Conservation (phyloP, 2,329 filamentous ascomycete genomes). For the Ophiostoma pallidulum region DNA sequence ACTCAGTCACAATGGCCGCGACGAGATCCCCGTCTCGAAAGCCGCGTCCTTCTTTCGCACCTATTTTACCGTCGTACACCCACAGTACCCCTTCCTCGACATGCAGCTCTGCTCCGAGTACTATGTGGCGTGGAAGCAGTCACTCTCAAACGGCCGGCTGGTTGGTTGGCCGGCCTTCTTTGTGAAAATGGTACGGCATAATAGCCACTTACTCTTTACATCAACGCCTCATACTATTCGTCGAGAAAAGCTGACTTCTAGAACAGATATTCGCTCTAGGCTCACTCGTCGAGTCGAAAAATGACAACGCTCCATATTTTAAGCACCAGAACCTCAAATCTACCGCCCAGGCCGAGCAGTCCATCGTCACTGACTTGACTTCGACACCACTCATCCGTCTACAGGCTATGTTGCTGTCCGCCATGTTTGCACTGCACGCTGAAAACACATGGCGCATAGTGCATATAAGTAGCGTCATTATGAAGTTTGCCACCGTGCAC, state of each 20-base stretch:
- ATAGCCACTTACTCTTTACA: neutral
- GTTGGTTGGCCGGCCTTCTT: slow-evolving; percentile 11
- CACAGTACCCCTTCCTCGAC: slow-evolving; percentile 12
- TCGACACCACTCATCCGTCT: slow-evolving; percentile 9
- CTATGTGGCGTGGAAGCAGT: slow-evolving; percentile 5
- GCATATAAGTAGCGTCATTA: slow-evolving; percentile 11
- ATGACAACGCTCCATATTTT: slow-evolving; percentile 8
- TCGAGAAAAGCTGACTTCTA: neutral
- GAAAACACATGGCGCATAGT: slow-evolving; percentile 12
- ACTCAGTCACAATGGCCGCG: neutral
- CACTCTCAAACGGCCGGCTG: neutral
- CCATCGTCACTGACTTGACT: slow-evolving; percentile 7
- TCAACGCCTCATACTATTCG: too few relatives aligned
- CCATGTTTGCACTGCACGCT: slow-evolving; percentile 13
- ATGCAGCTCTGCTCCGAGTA: slow-evolving; percentile 7
- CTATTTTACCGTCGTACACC: slow-evolving; percentile 10
- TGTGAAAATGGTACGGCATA: slow-evolving; percentile 9
- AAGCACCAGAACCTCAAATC: slow-evolving; percentile 11
- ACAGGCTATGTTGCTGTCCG: slow-evolving; percentile 13
- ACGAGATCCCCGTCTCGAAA: neutral
- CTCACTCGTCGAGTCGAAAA: slow-evolving; percentile 7
- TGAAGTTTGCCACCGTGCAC: slow-evolving; percentile 10
- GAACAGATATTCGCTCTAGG: slow-evolving; percentile 10
- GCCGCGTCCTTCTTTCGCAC: slow-evolving; percentile 11
- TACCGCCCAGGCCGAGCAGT: slow-evolving; percentile 12